phyloP scores from a whole-genome alignment of 106 monocot species.

The Acorus gramineus region DNA sequence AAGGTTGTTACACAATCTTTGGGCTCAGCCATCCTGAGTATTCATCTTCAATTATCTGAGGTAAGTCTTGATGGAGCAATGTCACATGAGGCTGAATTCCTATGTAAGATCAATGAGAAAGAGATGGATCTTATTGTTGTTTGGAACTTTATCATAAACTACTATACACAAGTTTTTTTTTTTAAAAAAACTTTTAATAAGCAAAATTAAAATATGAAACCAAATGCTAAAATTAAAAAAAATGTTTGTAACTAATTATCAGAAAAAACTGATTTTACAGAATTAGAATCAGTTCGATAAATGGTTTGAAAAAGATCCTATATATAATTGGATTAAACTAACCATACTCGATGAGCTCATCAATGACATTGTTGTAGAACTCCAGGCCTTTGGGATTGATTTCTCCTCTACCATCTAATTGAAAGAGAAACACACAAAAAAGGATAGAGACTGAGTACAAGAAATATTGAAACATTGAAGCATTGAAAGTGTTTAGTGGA shows the following conservation, averaged over 20 bases:
- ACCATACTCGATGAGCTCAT: slow-evolving; percentile 50
- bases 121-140: no score
- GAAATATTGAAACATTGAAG: neutral
- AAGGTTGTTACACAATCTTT: slow-evolving; percentile 14
- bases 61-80: no score
- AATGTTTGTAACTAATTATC: neutral
- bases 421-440: neutral
- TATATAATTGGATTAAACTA: neutral
- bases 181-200: no score
- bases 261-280: no score
- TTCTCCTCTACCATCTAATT: slow-evolving; percentile 50
- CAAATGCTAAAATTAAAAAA: neutral
- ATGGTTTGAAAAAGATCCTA: neutral
- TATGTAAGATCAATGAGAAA: no score
- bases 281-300: no score
- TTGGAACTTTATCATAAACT: no score
- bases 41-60: slow-evolving; percentile 6
- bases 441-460: neutral
- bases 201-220: neutral
- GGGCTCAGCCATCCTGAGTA: slow-evolving; percentile 28
- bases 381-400: slow-evolving; percentile 55
- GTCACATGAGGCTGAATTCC: neutral
- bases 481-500: neutral
- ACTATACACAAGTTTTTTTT: no score
- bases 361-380: slow-evolving; percentile 59